Conservation (phyloP, 2,329 filamentous ascomycete species). For the Kalmusia sp. region DNA sequence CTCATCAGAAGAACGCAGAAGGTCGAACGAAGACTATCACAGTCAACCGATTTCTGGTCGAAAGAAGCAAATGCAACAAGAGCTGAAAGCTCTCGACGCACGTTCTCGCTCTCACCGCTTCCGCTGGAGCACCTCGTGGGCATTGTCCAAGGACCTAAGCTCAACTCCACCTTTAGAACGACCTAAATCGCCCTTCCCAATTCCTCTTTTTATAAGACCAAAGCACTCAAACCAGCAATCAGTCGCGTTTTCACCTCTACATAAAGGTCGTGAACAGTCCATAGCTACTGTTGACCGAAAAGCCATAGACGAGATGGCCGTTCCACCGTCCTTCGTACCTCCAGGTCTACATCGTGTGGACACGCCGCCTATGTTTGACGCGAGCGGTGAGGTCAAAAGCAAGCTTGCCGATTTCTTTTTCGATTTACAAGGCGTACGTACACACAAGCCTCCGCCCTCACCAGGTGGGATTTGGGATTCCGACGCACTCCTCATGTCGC, state of each 20-base stretch:
- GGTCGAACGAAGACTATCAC: slow-evolving; percentile 11
- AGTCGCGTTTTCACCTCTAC: not conserved
- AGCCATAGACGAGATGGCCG: slow-evolving; percentile 18
- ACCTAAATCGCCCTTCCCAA: slow-evolving; percentile 12
- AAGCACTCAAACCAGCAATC: slow-evolving; percentile 16
- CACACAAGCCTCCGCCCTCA: slow-evolving; percentile 15
- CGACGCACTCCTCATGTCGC: slow-evolving; percentile 44
- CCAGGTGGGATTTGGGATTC: slow-evolving; percentile 43
- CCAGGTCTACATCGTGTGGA: slow-evolving; percentile 33
- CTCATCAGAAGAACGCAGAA: slow-evolving; percentile 14
- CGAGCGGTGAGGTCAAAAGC: slow-evolving; percentile 31
- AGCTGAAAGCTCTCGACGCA: slow-evolving; percentile 25
- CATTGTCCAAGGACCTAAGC: slow-evolving; percentile 22
- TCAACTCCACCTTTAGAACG: slow-evolving; percentile 12
- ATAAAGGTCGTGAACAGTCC: slow-evolving; percentile 11
- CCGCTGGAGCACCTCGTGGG: slow-evolving; percentile 20
- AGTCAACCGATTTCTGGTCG: slow-evolving; percentile 9
- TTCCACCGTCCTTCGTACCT: slow-evolving; percentile 33
- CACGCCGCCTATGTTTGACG: slow-evolving; percentile 34
- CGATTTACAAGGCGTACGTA: slow-evolving; percentile 23
- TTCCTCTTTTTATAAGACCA: slow-evolving; percentile 28
- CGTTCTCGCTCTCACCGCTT: slow-evolving; percentile 25
- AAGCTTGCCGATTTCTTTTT: slow-evolving; percentile 45
- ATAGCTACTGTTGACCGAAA: not conserved
- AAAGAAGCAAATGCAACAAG: slow-evolving; percentile 14